These are phyloP conservation scores for Euphorbia pulcherrima DNA, from an alignment of 345 rosid genomes.

Conservation along the genomic window DNA sequence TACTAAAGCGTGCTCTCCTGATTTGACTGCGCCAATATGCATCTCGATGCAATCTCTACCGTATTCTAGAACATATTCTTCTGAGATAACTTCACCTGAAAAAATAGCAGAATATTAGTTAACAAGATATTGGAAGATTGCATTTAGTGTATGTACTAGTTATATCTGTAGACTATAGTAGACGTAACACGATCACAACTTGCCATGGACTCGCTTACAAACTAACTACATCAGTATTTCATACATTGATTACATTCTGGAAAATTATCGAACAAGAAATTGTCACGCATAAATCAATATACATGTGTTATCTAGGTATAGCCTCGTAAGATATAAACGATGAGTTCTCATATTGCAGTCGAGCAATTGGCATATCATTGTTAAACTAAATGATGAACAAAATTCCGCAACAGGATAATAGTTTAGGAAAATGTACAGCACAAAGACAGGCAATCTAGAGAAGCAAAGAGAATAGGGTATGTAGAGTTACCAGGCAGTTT, in stretches of 20 bases:
- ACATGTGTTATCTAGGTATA: too few relatives aligned
- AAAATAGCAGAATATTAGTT: background rate
- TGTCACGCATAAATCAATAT: too few relatives aligned
- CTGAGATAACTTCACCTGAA: conserved; percentile 78
- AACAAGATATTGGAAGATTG: too few relatives aligned
- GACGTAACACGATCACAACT: background rate
- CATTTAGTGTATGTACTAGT: too few relatives aligned
- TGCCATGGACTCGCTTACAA: background rate
- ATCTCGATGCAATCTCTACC: conserved; percentile 88
- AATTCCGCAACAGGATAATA: background rate
- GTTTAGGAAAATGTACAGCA: background rate
- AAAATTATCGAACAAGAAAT: background rate
- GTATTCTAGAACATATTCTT: conserved; percentile 78
- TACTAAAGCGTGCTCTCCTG: conserved; percentile 74
- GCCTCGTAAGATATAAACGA: background rate
- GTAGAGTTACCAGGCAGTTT: conserved; percentile 70
- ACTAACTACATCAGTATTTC: background rate
- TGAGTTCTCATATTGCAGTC: background rate
- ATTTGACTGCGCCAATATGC: conserved; percentile 83
- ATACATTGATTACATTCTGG: background rate
- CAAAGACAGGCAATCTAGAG: background rate
- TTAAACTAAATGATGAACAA: background rate
- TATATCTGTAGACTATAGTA: too few relatives aligned
- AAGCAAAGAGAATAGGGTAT: background rate
- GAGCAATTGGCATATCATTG: background rate